Conservation (phyloP, 225 moss, liverwort and hornwort genomes). For the Neckera pumila region DNA sequence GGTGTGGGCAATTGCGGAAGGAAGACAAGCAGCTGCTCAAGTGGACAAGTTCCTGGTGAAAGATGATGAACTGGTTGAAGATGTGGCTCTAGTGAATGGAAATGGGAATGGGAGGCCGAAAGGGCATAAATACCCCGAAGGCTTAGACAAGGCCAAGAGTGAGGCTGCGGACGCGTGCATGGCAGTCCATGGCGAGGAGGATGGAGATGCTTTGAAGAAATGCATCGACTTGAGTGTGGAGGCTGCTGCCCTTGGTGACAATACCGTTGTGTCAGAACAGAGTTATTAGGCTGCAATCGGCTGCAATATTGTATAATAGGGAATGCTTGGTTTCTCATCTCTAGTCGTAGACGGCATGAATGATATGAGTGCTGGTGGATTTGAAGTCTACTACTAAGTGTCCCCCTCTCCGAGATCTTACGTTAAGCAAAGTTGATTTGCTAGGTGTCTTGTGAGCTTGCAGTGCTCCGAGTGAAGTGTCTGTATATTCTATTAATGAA, state of each 20-base stretch:
- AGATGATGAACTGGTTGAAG: slow-evolving; percentile 1
- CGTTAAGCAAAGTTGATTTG: not conserved
- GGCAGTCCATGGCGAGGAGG: slow-evolving; percentile 35
- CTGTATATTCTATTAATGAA: not conserved
- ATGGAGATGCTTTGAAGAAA: slow-evolving; percentile 20
- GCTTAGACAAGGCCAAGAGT: slow-evolving; percentile 36
- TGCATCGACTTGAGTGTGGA: slow-evolving; percentile 59
- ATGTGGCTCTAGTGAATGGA: not conserved
- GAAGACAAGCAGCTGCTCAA: slow-evolving; percentile 63
- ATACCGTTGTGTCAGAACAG: slow-evolving; percentile 45
- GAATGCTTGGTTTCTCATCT: slow-evolving; percentile 4
- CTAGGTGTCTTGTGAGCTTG: not conserved
- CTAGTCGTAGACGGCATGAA: not conserved
- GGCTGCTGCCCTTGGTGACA: slow-evolving; percentile 53
- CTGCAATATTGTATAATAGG: not conserved
- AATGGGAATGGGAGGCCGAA: slow-evolving; percentile 13
- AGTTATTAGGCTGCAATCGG: slow-evolving; percentile 9
- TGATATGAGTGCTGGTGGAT: not conserved
- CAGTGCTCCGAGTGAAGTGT: not conserved
- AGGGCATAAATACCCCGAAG: slow-evolving; percentile 24
- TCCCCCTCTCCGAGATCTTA: not conserved
- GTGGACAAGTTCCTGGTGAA: slow-evolving; percentile 58
- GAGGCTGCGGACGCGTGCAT: slow-evolving; percentile 47
- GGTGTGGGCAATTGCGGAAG: slow-evolving; percentile 85
- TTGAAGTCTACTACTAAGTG: not conserved